Evolutionary conservation across 176 grass and related monocot species (phyloP), one percentile per base, ranked within the genome.

Genomic region (Eremochloa ophiuroides): DNA sequence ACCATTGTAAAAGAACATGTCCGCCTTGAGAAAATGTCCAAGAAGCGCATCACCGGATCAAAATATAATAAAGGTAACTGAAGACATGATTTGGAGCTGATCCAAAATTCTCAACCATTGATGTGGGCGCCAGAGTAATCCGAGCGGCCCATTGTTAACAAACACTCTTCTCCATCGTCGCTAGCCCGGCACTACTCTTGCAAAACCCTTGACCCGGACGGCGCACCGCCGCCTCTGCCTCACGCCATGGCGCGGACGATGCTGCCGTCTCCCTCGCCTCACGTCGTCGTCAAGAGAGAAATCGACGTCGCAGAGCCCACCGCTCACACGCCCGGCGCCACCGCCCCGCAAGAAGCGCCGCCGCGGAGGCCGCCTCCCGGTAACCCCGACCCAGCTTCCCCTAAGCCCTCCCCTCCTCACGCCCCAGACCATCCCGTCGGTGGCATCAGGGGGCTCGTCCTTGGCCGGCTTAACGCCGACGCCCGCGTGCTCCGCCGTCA

Each of bases 371-470:
- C 12, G 9, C 70, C 18, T 62, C 3, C n/a, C 51, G 41, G 50
- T 62, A 39, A 81, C 82, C 42, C 65, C 83, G 3, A 47, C 44
- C 56, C 82, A 77, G 56, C 44, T 80, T 18, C 44, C 77, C 42
- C 77, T 67, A 8, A 80, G 77, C 15, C 77, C 56, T 16, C 34
- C 37, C 34, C 55, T 66, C 29, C 35, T 73, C 65, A 77, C 87
- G 44, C 78, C 87, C n/a, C 87, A 78, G 23, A 66, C 72, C 74
- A 26, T 82, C 43, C 82, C 77, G 3, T 65, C 82, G 15, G 63
- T 28, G 22, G 55, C 44, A 1, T 18, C 81, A 37, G 29, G 22
- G 64, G 5, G 31, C 16, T 23, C 67, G 42, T 82, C 28, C 48
- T 58, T 69, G 4, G 18, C 6, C 14, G 40, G 12, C 30, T n/a